Base-by-base conservation (phyloP, 1,139 yeast species). In the Wickerhamomyces sp. region DNA sequence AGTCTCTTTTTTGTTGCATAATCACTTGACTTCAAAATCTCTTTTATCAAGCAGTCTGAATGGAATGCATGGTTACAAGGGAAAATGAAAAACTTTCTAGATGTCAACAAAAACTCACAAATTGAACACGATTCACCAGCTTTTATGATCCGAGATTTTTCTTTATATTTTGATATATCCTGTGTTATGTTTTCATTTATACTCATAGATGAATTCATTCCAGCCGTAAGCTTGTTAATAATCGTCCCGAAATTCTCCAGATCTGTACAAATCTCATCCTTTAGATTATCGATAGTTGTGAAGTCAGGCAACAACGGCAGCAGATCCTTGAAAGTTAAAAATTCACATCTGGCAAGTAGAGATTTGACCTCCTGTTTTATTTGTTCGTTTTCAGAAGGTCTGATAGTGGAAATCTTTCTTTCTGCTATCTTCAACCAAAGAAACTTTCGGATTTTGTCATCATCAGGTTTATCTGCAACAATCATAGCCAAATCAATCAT, bases 11-110 rank as follows among this genome's bases (percentile, higher is more conserved):
- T 82, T 49, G 84, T 73, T 41, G 79, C 75, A 59, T 83, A 84
- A 58, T 89, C 89, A 34, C 83, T 80, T 10, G 85, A 81, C 45
- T 74, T 71, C 45, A 84, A 62, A 37, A 84, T 76, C 35, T 68
- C 68, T 47, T 79, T 76, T 6, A 86, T 76, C 29, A 90, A 65
- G 65, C 99, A 94, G 58, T 90, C 96, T 46, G 84, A 83, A 62
- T 94, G 99, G 68, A 87, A 86, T 8, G 88, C 81, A 64, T 93
- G 99, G 50, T 79, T 85, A 60, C 99, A 93, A 0, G 97, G 96
- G 60, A 90, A 93, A 10, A 84, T 80, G 43, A 85, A 74, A 58
- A 90, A 91, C 57, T 84, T 83, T 47, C 91, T 78, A 6, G 82
- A 76, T 4, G 89, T 76, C 40, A 93, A 68, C 7, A 94, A 75